phyloP scores from a whole-genome alignment of 2,329 filamentous ascomycete species.

The Phoma herbarum region DNA sequence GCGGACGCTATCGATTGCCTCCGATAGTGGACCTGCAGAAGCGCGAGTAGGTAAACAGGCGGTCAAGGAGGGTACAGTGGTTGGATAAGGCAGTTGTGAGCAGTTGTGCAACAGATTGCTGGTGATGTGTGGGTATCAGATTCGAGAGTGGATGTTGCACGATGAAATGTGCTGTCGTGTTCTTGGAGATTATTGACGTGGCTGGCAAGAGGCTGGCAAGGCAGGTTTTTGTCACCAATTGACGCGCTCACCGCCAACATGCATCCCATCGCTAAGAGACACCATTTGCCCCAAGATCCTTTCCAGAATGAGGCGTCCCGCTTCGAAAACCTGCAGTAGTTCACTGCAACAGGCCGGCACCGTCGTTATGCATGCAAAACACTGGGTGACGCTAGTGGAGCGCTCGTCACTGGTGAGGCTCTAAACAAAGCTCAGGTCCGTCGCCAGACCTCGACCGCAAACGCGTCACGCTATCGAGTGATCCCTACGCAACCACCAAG shows the following conservation, averaged over 20 bases:
- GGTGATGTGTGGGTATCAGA: constrained; percentile 16
- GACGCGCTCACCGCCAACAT: constrained; percentile 37
- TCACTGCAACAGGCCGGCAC: constrained; percentile 3
- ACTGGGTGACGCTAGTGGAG: constrained; percentile 6
- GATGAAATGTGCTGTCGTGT: constrained; percentile 30
- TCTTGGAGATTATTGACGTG: constrained; percentile 24
- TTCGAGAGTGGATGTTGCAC: constrained; percentile 21
- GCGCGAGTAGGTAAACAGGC: constrained; percentile 19
- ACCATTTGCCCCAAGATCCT: constrained; percentile 9
- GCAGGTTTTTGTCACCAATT: constrained; percentile 22
- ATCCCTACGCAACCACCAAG: not conserved
- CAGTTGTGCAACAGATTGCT: constrained; percentile 26
- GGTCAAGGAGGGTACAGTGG: constrained; percentile 22
- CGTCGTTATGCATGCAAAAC: constrained; percentile 10
- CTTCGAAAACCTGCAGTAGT: constrained; percentile 15
- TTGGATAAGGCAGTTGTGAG: constrained; percentile 17
- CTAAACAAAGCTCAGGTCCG: constrained; percentile 3
- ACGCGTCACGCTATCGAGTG: not conserved
- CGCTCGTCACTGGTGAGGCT: constrained; percentile 6
- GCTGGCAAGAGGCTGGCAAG: constrained; percentile 31
- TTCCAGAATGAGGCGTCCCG: constrained; percentile 10
- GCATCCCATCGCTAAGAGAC: constrained; percentile 26
- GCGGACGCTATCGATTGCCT: constrained; percentile 25
- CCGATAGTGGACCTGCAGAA: constrained; percentile 16
- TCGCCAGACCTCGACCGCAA: not conserved